phyloP scores from a whole-genome alignment of 305 asterid genomes.

The Caryopteris hybrid region DNA sequence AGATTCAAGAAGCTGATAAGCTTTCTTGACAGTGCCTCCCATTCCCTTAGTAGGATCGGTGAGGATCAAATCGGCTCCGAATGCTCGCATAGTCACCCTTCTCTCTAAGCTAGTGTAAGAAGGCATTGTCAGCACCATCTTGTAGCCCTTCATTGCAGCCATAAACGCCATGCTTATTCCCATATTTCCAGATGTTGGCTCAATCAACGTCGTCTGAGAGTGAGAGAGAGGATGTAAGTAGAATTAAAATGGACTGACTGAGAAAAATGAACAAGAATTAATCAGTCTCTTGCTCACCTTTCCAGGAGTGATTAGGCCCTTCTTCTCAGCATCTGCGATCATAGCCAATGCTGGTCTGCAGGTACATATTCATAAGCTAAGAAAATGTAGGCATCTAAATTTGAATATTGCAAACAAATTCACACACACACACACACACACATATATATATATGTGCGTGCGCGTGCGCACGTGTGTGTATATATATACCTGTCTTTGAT shows the following conservation, averaged over 20 bases:
- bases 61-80: slow-evolving; percentile 85
- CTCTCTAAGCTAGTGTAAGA: slow-evolving; percentile 94
- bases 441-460: no score
- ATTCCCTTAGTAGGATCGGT: slow-evolving; percentile 91
- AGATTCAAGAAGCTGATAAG: slow-evolving; percentile 67
- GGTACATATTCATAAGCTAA: no score
- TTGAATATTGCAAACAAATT: no score
- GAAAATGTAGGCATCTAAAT: no score
- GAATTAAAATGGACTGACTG: background rate
- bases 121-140: slow-evolving; percentile 93
- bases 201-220: slow-evolving; percentile 74
- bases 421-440: no score
- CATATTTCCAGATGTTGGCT: slow-evolving; percentile 98
- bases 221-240: background rate
- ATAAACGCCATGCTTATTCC: slow-evolving; percentile 97
- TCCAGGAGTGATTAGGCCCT: slow-evolving; percentile 83
- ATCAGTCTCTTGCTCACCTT: slow-evolving; percentile 31
- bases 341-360: slow-evolving; percentile 86
- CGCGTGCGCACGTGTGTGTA: no score
- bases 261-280: background rate
- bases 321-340: slow-evolving; percentile 83
- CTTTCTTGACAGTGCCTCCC: slow-evolving; percentile 96
- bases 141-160: slow-evolving; percentile 97
- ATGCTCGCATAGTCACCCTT: slow-evolving; percentile 87
- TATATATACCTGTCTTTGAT: slow-evolving; percentile 98